Evolutionary conservation across 2,329 filamentous ascomycete genomes (phyloP).

Genomic region (Cladophialophora immunda): DNA sequence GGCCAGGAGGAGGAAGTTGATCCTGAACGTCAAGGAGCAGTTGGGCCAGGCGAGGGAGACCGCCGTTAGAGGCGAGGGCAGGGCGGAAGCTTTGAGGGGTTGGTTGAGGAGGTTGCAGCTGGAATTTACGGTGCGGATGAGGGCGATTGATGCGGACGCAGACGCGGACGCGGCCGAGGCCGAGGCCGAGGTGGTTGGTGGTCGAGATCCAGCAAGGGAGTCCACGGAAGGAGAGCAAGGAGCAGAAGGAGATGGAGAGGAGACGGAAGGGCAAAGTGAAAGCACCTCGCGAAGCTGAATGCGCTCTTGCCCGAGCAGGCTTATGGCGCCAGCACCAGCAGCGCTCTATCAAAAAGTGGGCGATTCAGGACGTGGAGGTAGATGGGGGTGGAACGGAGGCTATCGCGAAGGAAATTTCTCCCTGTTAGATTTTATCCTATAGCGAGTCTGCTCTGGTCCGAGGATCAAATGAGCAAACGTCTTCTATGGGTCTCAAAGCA

Average conservation of each 20-base stretch:
- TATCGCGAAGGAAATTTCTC: neutral
- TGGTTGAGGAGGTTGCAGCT: slow-evolving; percentile 75
- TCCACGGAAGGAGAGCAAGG: neutral
- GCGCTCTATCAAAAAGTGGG: neutral
- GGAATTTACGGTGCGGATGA: slow-evolving; percentile 79
- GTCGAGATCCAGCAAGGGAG: neutral
- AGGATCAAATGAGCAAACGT: neutral
- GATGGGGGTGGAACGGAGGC: neutral
- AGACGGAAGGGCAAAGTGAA: neutral
- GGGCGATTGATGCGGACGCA: slow-evolving; percentile 63
- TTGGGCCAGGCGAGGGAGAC: slow-evolving; percentile 69
- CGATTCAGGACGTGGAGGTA: neutral
- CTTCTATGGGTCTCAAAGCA: neutral
- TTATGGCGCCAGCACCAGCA: neutral
- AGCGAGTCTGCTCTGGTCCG: neutral
- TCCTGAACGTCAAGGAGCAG: slow-evolving; percentile 76
- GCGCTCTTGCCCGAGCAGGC: neutral
- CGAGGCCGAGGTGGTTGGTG: neutral
- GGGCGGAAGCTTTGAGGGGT: slow-evolving; percentile 67
- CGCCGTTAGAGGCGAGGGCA: slow-evolving; percentile 60
- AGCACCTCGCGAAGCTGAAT: neutral
- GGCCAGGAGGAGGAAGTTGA: slow-evolving; percentile 73
- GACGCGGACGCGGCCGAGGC: neutral
- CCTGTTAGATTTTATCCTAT: neutral
- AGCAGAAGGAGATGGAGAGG: neutral